Base-by-base conservation (phyloP, 2,329 filamentous ascomycete genomes). In the Trichoderma polysporum region DNA sequence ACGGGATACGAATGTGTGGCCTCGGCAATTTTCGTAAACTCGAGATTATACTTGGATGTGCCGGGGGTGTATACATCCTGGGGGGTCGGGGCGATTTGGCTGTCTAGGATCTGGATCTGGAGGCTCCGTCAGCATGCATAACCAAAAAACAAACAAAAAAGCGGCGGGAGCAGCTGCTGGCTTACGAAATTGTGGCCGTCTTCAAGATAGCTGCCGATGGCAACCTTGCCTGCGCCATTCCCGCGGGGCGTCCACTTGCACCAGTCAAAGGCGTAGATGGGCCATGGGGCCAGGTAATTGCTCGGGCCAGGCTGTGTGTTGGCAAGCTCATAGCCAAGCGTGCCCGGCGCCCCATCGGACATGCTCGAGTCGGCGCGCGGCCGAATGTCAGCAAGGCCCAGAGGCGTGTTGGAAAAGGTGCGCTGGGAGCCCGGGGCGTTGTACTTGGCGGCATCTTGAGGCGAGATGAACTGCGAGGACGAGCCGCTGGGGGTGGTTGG, bases 1-100 rank as follows among this genome's bases (percentile, higher is more conserved):
- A 99, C 95, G 2, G 95, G 95, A 76, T 98, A 99, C 12, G 95
- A 97, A 80, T 97, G 96, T 22, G 94, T 97, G 22, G 95, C 95
- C 83, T 99, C 95, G 41, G 95, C 95, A 37, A 97, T 88, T 77
- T 96, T 97, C 60, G 89, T 91, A 79, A 97, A 98, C 71, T 98
- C 94, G 74, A 99, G 83, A 45, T 88, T 90, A 74, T 90, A 90
- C 71, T 91, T 90, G 49, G 91, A 85, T 6, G 86, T 85, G 60
- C 91, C 91, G 15, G 91, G 89, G 1, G 85, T 83, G 68, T 90
- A 90, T 68, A 89, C 85, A 69, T 91, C 87, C 70, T 90, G 80
- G 19, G 89, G 86, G 67, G 94, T 89, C 19, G 88, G 90, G 7
- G 86, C 82, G 72, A 94, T 86, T 70, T 96, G 91, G 50, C 92